These are phyloP conservation scores for Yamadazyma paraphyllophila DNA, from an alignment of 805 yeast genomes.

Conservation along the genomic window DNA sequence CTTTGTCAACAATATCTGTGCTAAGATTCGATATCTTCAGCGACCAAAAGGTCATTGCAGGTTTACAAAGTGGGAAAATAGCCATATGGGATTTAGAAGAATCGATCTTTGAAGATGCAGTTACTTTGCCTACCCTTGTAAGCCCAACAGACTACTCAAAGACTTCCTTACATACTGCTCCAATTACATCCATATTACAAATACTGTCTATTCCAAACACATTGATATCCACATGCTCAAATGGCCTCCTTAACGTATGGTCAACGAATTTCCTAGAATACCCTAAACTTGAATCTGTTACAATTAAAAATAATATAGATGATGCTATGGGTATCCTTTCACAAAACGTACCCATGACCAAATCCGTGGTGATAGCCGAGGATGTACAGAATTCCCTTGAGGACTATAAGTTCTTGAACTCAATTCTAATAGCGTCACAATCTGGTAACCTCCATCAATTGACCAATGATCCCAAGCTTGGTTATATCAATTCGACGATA, in stretches of 20 bases:
- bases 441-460: constrained; percentile 20
- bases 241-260: constrained; percentile 33
- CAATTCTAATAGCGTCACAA: constrained; percentile 19
- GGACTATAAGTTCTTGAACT: constrained; percentile 18
- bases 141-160: constrained; percentile 21
- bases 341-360: constrained; percentile 3
- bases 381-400: background rate
- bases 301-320: constrained; percentile 1
- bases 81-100: constrained; percentile 48
- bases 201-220: constrained; percentile 9
- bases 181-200: constrained; percentile 24
- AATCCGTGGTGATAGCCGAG: constrained; percentile 1
- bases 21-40: constrained; percentile 41
- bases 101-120: constrained; percentile 7
- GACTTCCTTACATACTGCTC: constrained; percentile 17
- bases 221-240: constrained; percentile 14
- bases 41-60: constrained; percentile 44
- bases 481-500: constrained; percentile 12
- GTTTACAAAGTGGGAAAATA: constrained; percentile 49
- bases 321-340: constrained; percentile 5
- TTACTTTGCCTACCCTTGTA: constrained; percentile 21
- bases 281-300: constrained; percentile 19
- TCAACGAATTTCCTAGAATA: constrained; percentile 30
- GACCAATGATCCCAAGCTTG: constrained; percentile 15
- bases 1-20: constrained; percentile 37